These are phyloP conservation scores for Arthrobotrys pseudoclavata DNA, from an alignment of 2,329 filamentous ascomycete genomes.

Conservation along the genomic window DNA sequence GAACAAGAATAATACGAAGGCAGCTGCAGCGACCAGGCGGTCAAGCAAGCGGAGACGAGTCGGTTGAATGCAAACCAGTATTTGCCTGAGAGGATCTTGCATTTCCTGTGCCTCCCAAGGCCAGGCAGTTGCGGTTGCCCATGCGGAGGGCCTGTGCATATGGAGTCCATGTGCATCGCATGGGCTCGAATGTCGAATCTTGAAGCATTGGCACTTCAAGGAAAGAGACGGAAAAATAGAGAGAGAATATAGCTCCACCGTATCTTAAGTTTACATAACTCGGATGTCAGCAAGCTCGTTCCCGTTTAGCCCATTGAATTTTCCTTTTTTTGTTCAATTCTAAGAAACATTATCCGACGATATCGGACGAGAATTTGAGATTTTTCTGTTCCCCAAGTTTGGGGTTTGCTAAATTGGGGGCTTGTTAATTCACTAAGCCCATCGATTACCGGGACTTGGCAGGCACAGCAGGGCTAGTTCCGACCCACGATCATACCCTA, in stretches of 20 bases:
- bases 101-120: constrained; percentile 34
- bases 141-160: constrained; percentile 34
- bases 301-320: background rate
- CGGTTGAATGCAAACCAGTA: constrained; percentile 38
- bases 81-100: constrained; percentile 29
- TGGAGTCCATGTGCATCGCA: constrained; percentile 48
- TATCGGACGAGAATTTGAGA: constrained; percentile 44
- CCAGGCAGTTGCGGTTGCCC: constrained; percentile 30
- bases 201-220: constrained; percentile 35
- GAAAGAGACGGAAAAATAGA: constrained; percentile 24
- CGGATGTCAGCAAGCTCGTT: constrained; percentile 26
- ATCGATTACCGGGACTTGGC: constrained; percentile 44
- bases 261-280: constrained; percentile 23
- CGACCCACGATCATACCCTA: constrained; percentile 43
- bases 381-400: constrained; percentile 8
- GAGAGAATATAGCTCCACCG: constrained; percentile 13
- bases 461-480: constrained; percentile 52
- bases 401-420: constrained; percentile 17
- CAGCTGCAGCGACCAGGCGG: constrained; percentile 38
- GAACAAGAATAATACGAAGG: constrained; percentile 12
- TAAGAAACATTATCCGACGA: constrained; percentile 14
- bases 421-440: constrained; percentile 32
- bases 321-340: background rate
- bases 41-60: constrained; percentile 56
- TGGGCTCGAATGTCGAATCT: constrained; percentile 57